These are phyloP conservation scores for Cucumis melo DNA, from an alignment of 306 rosid species.

Conservation along the genomic window DNA sequence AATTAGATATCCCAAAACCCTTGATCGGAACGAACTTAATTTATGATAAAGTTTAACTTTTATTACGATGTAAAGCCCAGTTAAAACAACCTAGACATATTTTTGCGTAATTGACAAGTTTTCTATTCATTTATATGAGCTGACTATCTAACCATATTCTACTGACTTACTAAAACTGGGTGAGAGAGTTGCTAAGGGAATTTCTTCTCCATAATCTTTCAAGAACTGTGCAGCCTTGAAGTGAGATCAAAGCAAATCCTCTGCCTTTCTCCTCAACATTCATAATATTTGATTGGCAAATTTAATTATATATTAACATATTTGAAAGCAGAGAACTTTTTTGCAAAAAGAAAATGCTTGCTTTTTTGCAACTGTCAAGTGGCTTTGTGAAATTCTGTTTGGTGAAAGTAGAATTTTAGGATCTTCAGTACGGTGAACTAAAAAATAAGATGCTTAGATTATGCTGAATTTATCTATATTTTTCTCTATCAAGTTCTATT, in stretches of 20 bases:
- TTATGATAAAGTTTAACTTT: neutral
- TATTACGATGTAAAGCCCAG: neutral
- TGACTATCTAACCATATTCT: neutral
- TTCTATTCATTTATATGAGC: neutral
- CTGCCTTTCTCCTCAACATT: no score
- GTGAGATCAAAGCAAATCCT: constrained; percentile 24
- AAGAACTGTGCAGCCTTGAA: constrained; percentile 9
- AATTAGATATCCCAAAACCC: neutral
- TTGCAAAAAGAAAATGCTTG: no score
- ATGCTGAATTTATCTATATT: no score
- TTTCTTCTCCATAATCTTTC: neutral
- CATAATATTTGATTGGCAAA: no score
- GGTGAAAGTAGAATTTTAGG: neutral
- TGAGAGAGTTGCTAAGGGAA: neutral
- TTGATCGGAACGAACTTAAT: neutral
- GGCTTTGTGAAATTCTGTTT: neutral
- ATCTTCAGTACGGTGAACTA: neutral
- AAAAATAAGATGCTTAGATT: neutral
- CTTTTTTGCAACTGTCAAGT: neutral
- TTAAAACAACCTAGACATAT: neutral
- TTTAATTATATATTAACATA: no score
- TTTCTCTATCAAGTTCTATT: neutral
- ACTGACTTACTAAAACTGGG: neutral
- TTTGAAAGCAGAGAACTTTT: no score
- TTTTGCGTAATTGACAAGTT: neutral